Evolutionary conservation across 2,329 filamentous ascomycete genomes (phyloP).

Genomic region (Xylaria arbuscula): DNA sequence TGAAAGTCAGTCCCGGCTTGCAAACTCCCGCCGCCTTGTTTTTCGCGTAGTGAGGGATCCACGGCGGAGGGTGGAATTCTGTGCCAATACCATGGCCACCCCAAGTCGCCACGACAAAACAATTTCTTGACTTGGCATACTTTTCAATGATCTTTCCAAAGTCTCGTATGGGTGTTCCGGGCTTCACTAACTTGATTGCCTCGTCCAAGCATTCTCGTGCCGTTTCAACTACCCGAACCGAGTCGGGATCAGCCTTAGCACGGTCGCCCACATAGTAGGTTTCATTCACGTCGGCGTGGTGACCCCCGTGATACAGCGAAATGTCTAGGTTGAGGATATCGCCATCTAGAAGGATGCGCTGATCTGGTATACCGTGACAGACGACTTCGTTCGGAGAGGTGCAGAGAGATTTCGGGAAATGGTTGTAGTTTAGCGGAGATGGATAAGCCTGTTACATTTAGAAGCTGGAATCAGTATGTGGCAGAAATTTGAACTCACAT

Average conservation of each 20-base stretch:
- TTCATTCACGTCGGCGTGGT: slow-evolving; percentile 97
- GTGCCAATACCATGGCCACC: slow-evolving; percentile 96
- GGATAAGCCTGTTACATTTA: slow-evolving; percentile 80
- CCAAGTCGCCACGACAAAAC: slow-evolving; percentile 93
- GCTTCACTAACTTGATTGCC: slow-evolving; percentile 91
- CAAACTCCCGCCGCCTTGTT: slow-evolving; percentile 96
- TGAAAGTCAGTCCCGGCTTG: slow-evolving; percentile 97
- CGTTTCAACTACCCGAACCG: slow-evolving; percentile 89
- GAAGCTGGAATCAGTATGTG: not conserved
- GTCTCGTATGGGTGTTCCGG: slow-evolving; percentile 90
- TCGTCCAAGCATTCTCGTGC: slow-evolving; percentile 88
- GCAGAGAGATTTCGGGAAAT: slow-evolving; percentile 98
- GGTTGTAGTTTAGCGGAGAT: slow-evolving; percentile 92
- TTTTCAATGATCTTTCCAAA: slow-evolving; percentile 96
- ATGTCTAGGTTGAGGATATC: slow-evolving; percentile 98
- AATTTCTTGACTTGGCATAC: slow-evolving; percentile 83
- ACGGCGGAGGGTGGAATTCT: slow-evolving; percentile 92
- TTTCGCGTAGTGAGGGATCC: slow-evolving; percentile 96
- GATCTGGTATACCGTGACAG: slow-evolving; percentile 97
- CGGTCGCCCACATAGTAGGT: slow-evolving; percentile 97
- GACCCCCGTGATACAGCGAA: slow-evolving; percentile 91
- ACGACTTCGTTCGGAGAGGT: slow-evolving; percentile 97
- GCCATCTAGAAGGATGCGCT: slow-evolving; percentile 85
- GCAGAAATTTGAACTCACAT: slow-evolving; percentile 67
- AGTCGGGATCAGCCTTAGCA: slow-evolving; percentile 83